Conservation (phyloP, 2,329 filamentous ascomycete genomes). For the Teratosphaeria gauchensis region DNA sequence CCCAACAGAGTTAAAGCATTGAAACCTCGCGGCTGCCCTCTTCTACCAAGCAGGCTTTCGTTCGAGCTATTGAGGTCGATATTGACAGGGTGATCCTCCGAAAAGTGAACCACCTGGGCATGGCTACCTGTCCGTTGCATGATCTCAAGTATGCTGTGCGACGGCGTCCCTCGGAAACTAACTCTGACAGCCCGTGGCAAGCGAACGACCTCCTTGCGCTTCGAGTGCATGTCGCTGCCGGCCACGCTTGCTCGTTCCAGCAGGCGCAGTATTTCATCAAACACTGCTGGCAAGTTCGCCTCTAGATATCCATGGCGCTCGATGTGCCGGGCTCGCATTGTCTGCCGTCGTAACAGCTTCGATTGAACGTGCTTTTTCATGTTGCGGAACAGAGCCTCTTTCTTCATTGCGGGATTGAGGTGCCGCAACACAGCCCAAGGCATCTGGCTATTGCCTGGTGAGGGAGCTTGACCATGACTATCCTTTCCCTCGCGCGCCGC, state of each 20-base stretch:
- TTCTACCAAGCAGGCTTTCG: background rate
- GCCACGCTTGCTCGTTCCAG: constrained; percentile 10
- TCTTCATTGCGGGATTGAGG: background rate
- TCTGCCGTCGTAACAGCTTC: background rate
- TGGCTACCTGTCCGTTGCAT: constrained; percentile 23
- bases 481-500: background rate
- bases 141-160: constrained; percentile 17
- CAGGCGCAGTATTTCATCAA: constrained; percentile 8
- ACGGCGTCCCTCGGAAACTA: constrained; percentile 11
- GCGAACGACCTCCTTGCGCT: constrained; percentile 13
- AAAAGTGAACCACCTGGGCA: constrained; percentile 7
- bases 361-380: background rate
- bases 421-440: background rate
- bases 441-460: background rate
- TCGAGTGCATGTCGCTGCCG: constrained; percentile 5
- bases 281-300: background rate
- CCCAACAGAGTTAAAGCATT: constrained; percentile 14
- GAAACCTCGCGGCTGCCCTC: constrained; percentile 4
- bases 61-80: background rate
- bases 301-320: background rate
- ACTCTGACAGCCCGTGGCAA: constrained; percentile 12
- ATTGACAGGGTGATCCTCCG: background rate
- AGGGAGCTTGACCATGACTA: background rate
- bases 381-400: background rate
- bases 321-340: background rate